Percentiles rank a stretch among this genome's conserved stretches.
phyloP scores from a whole-genome alignment of 78 protist species.

The Capsaspora owczarzaki region DNA sequence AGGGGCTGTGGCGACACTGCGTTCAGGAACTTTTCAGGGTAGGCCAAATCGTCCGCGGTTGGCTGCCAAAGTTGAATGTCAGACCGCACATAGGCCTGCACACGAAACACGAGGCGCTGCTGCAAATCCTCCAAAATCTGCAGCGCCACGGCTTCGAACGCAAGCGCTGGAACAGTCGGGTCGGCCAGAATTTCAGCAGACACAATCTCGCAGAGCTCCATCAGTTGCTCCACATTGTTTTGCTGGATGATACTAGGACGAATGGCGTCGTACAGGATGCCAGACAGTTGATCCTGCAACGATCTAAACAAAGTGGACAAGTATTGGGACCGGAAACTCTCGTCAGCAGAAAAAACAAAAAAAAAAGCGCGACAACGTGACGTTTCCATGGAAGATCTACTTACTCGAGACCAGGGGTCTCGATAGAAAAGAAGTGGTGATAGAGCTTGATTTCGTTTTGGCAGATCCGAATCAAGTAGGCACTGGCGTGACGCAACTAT shows the following conservation, averaged over 20 bases:
- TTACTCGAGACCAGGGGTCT: neutral
- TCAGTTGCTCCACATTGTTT: neutral
- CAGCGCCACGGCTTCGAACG: neutral
- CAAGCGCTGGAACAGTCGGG: neutral
- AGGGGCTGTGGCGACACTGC: no score
- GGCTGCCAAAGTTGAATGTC: neutral
- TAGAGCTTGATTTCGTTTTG: neutral
- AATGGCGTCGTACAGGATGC: neutral
- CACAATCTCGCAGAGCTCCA: neutral
- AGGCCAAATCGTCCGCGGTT: neutral
- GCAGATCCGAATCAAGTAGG: neutral
- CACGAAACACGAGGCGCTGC: neutral
- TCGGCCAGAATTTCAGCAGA: no score
- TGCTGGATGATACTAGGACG: neutral
- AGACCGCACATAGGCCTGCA: neutral
- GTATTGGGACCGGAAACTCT: no score
- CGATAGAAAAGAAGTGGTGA: neutral
- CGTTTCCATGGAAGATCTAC: no score
- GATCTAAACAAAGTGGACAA: neutral
- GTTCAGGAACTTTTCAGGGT: slow-evolving; percentile 11
- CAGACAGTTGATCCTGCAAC: neutral
- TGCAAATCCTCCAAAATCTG: neutral
- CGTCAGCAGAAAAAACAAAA: no score
- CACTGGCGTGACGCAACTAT: neutral
- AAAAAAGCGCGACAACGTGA: no score